These are phyloP conservation scores for Leptoxyphium fumago DNA, from an alignment of 2,329 filamentous ascomycete genomes.

Conservation along the genomic window DNA sequence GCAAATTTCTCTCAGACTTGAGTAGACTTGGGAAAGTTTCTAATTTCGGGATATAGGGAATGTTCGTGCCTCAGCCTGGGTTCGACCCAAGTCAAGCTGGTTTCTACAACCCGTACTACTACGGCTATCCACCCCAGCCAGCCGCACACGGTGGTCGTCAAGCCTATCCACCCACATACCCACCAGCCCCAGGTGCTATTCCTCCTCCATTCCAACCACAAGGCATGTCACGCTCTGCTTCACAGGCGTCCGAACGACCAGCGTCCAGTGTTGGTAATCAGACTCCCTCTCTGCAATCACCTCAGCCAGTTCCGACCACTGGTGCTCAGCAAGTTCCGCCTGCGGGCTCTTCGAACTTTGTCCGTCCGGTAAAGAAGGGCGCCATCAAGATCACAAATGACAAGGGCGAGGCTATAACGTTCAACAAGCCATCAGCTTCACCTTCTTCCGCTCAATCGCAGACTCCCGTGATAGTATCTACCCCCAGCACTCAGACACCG, in stretches of 20 bases:
- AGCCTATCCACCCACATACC: constrained; percentile 33
- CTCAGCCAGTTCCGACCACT: constrained; percentile 31
- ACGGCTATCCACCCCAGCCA: constrained; percentile 29
- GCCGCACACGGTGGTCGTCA: constrained; percentile 31
- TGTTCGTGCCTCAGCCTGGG: not conserved
- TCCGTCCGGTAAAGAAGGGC: constrained; percentile 52
- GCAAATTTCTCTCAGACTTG: too few species aligned
- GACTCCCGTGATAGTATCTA: constrained; percentile 53
- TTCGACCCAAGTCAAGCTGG: constrained; percentile 15
- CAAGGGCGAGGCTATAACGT: constrained; percentile 59
- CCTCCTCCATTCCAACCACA: constrained; percentile 44
- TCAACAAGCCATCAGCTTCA: constrained; percentile 33
- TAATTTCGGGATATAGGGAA: too few species aligned
- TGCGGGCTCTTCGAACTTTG: constrained; percentile 45
- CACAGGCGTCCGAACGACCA: constrained; percentile 55
- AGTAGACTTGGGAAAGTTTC: too few species aligned
- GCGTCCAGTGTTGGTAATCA: constrained; percentile 45
- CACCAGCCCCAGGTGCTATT: constrained; percentile 33
- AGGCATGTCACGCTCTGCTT: constrained; percentile 69
- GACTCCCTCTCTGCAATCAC: constrained; percentile 11
- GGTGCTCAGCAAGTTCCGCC: constrained; percentile 45
- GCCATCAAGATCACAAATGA: constrained; percentile 75
- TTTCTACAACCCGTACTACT: constrained; percentile 33
- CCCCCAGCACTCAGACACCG: constrained; percentile 54
- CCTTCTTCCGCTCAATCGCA: constrained; percentile 39